Base-by-base conservation (phyloP, 2,329 filamentous ascomycete species). In the Paecilomyces sp. region DNA sequence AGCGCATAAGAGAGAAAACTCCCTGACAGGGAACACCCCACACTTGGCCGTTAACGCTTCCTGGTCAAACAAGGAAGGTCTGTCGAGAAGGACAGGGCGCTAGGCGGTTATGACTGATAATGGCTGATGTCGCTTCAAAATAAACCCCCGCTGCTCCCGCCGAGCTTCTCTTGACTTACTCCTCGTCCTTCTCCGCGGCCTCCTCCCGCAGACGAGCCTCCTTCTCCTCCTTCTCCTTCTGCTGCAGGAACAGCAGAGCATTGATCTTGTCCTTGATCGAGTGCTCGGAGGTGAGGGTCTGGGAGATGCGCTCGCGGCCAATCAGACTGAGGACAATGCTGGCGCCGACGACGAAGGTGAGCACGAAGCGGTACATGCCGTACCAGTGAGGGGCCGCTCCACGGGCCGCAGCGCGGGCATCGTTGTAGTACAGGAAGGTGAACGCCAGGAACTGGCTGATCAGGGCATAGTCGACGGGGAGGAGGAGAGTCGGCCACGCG, bases 361-460 rank as follows among this genome's bases (percentile, higher is more conserved):
- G 82, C 8, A 96, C 88, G 75, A 96, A 97, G 34, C 93, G 90
- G 79, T 97, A 97, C 56, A 87, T 89, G 61, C 82, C 83, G 74
- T 96, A 97, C 92, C 92, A 97, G 41, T 81, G 72, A 25, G 92
- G 92, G 2, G 88, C 87, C 88, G 90, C 94, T 65, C 92, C 92
- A 50, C 81, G 80, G 57, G 83, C 82, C 8, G 88, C 83, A 13
- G 91, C 91, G 30, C 87, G 83, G 7, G 88, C 82, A 71, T 97
- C 92, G 61, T 87, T 87, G 72, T 93, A 93, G 80, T 96, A 97
- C 61, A 96, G 83, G 66, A 86, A 86, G 59, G 87, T 88, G 75
- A 97, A 97, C 41, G 90, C 88, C 58, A 88, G 75, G 78, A 97
- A 96, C 72, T 97, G 92, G 2, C 85, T 82, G 58, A 92, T 95